Base-by-base conservation (phyloP, 2,329 filamentous ascomycete species). In the Pleurostoma richardsiae region DNA sequence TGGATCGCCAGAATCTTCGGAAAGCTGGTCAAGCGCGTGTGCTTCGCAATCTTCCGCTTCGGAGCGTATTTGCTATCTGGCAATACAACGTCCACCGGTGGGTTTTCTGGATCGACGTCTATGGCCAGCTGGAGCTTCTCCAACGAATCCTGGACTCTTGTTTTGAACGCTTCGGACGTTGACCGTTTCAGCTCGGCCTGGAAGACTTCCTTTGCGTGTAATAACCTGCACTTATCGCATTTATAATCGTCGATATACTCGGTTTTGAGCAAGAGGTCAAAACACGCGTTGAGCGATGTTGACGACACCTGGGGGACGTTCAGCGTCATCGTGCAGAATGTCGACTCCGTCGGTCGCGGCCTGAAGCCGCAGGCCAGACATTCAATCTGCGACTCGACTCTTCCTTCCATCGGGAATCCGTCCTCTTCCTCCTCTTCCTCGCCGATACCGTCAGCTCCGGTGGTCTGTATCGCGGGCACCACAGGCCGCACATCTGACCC, bases 221-320 rank as follows among this genome's bases (percentile, higher is more conserved):
- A 68, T n/a, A 99, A 74, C 27, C 90, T 83, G 61, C 94, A 99
- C 67, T 84, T 88, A 58, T 96, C 94, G 69, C 94, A 99, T 56
- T 88, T 91, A 73, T 95, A 99, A 63, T 96, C 94, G 52, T 97
- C 92, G 54, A 99, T 96, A 62, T 90, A 86, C 65, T 99, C 94
- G 1, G 89, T 90, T 68, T 96, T 96, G 55, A 99, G 85, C 66
- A 96, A 85, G 39, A 88, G 88, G 59, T 99, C 94, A 57, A 99
- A 94, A 65, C 94, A 99, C 6, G 83, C 77, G 60, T 86, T 90
- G 11, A 99, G 76, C 0, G 89, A 86, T 1, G 91, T 91, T 3
- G 88, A 86, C 43, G 77, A 83, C 51, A 85, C 80, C 62, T 94
- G 88, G 0, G 94, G 94, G 4, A 99, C 94, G 58, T 90, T 90